phyloP scores from a whole-genome alignment of 106 monocot species.

The Phalaenopsis aphrodite region DNA sequence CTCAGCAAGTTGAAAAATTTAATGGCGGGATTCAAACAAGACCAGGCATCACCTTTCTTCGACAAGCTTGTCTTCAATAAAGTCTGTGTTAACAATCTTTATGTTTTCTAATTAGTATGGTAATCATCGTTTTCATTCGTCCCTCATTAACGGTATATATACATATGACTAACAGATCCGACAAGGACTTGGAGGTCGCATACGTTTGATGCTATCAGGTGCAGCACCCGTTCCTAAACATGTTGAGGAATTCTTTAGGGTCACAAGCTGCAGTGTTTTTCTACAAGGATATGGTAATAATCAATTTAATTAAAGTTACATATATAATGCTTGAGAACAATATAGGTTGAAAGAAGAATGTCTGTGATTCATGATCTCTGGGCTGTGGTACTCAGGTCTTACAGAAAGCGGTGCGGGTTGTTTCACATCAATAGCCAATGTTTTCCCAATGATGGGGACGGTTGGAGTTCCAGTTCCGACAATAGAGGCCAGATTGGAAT shows the following conservation, averaged over 20 bases:
- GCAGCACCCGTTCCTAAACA: constrained; percentile 82
- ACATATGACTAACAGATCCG: constrained; percentile 37
- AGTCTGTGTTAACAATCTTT: constrained; percentile 28
- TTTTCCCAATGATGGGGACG: constrained; percentile 74
- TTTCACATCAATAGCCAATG: constrained; percentile 85
- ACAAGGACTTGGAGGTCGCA: constrained; percentile 78
- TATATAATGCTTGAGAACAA: too few species aligned
- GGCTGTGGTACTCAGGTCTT: constrained; percentile 38
- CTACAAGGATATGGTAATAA: constrained; percentile 90
- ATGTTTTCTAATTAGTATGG: background rate
- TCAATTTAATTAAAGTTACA: background rate
- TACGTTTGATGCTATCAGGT: constrained; percentile 83
- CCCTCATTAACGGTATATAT: background rate
- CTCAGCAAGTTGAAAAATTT: constrained; percentile 72
- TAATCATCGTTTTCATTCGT: background rate
- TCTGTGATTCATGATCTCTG: background rate
- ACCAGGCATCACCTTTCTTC: constrained; percentile 80
- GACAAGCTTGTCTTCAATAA: constrained; percentile 78
- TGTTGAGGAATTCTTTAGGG: constrained; percentile 87
- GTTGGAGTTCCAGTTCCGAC: constrained; percentile 79
- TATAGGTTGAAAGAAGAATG: too few species aligned
- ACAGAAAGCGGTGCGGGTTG: constrained; percentile 89
- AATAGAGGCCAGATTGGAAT: constrained; percentile 79
- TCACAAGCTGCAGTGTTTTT: constrained; percentile 63
- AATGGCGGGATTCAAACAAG: constrained; percentile 67